Base-by-base conservation (phyloP, 805 yeast species). In the Yamadazyma tumulicola region DNA sequence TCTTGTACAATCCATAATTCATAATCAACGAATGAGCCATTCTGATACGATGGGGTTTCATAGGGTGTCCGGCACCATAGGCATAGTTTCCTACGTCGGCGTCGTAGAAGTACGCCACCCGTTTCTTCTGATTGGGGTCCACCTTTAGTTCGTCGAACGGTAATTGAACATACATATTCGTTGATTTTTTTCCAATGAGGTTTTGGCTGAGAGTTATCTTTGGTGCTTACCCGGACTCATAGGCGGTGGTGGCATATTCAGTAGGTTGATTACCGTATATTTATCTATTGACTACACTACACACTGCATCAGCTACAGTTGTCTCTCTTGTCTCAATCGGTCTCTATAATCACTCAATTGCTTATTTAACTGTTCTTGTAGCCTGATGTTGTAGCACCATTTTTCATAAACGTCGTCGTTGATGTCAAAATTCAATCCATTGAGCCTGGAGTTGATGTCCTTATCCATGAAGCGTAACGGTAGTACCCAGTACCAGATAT, bases 41-140 rank as follows among this genome's bases (percentile, higher is more conserved):
- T 77, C 97, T 83, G 66, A 93, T 88, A 55, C 98, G 79, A 60
- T 91, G 97, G 16, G 98, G 98, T 58, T 93, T 93, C 98, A 93
- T 93, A 26, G 97, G 97, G 61, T 93, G 98, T 19, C 96, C 96
- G 4, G 96, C 93, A 38, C 97, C 97, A 57, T 93, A 93, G 29
- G 97, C 95, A 62, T 91, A 91, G 65, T 93, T 93, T 22, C 97
- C 97, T 31, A 93, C 96, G 57, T 91, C 98, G 19, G 96, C 68
- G 36, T 64, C 71, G 39, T 67, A 65, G 48, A 64, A 65, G 46
- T 65, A 66, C 14, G 71, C 72, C 39, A 64, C 66, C 21, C 72
- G 45, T 37, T 64, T 67, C 52, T 66, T 66, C 32, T 61, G 59
- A 29, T 50, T 52, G 16, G 64, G 59, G 45, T 65, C 64, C 31